These are phyloP conservation scores for Pythium plurisporium DNA, from an alignment of 352 stramenopile genomes.

Conservation along the genomic window DNA sequence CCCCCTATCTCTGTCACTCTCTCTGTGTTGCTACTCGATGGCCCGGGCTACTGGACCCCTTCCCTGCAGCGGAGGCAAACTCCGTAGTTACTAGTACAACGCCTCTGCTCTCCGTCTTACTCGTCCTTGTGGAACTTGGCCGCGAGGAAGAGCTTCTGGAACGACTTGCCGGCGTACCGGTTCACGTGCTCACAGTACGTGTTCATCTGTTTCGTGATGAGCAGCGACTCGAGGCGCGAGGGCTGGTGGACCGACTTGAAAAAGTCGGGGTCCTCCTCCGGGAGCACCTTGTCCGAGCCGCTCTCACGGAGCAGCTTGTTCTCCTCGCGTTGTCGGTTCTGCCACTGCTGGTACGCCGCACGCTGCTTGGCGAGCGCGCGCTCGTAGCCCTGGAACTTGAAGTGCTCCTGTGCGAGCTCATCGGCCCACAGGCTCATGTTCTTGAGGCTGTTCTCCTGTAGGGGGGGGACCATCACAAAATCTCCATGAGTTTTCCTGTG, in stretches of 20 bases:
- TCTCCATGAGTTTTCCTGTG: too few relatives aligned
- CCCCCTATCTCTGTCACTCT: neutral
- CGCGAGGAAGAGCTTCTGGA: conserved; percentile 90
- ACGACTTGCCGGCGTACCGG: conserved; percentile 86
- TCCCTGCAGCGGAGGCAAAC: too few relatives aligned
- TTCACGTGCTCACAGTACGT: conserved; percentile 92
- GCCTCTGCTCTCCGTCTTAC: conserved; percentile 23
- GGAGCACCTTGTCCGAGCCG: conserved; percentile 59
- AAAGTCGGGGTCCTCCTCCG: conserved; percentile 82
- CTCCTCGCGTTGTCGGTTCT: conserved; percentile 83
- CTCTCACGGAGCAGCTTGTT: conserved; percentile 84
- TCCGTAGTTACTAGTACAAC: conserved; percentile 19
- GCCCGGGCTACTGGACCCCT: too few relatives aligned
- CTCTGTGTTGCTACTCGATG: neutral
- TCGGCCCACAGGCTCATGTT: conserved; percentile 97
- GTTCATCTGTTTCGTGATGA: conserved; percentile 92
- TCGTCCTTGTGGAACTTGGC: conserved; percentile 84
- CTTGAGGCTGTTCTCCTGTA: conserved; percentile 95
- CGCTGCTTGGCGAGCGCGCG: conserved; percentile 84
- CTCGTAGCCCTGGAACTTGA: conserved; percentile 90
- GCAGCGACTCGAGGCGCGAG: conserved; percentile 81
- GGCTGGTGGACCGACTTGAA: conserved; percentile 87
- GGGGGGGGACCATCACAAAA: too few relatives aligned
- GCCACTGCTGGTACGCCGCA: conserved; percentile 78
- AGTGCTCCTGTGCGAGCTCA: conserved; percentile 95